Base-by-base conservation (phyloP, 148 eudicot genomes). In the Beta vulgaris region DNA sequence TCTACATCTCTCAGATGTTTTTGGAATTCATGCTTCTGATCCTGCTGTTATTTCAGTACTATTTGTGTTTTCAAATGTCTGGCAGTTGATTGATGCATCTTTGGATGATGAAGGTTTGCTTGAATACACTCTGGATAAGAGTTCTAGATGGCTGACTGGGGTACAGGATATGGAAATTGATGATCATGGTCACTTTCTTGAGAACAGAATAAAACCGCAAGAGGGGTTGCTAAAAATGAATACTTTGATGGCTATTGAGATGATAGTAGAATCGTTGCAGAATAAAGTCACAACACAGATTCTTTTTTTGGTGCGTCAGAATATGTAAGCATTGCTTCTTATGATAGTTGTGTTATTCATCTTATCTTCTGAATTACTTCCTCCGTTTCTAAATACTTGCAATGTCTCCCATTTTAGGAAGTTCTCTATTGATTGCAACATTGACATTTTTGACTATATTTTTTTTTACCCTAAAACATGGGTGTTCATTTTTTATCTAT, bases 21-120 rank as follows among this genome's bases (percentile, higher is more conserved):
- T 84, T 83, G 91, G 87, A 26, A 53, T 90, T 84, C 85, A 79
- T 61, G 72, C 86, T 72, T 79, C 84, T 78, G 93, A 87, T 68
- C 88, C 91, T 63, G 97, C 93, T 83, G 69, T 86, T 82, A 83
- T 90, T 78, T 72, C 91, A 51, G 97, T 89, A 67, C 86, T 84
- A 67, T 90, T 88, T 80, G 61, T 91, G 58, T 87, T 94, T 69
- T 86, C 93, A 49, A 83, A 79, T 80, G 84, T 88, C 51, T 94
- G 97, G 96, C 85, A 90, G 78, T 79, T 94, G 66, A 80, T 91
- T 86, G 97, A 94, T 86, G 93, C 98, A 68, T 85, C 98, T 48
- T 83, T 94, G 31, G 96, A 90, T 68, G 98, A 94, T 82, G 98
- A 91, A 81, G 91, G 90, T 34, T 72, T 91, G 81, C 82, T 94